Conservation (phyloP, 1,284 basidiomycete genomes). For the Austropuccinia psidii region DNA sequence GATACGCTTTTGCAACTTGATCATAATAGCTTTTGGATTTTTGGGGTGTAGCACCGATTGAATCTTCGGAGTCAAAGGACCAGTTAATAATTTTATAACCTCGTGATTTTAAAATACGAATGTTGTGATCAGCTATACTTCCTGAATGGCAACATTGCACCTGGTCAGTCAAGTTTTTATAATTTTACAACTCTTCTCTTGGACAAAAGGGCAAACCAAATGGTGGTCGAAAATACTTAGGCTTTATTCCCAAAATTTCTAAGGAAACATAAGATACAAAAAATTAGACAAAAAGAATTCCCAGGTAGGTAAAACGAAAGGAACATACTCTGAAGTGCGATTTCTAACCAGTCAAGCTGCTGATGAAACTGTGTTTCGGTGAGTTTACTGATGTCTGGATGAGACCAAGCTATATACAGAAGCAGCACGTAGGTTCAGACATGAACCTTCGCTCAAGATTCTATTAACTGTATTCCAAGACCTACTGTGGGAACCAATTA, state of each 20-base stretch:
- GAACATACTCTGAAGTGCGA: conserved; percentile 18
- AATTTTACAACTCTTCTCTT: neutral
- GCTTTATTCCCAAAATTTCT: conserved; percentile 34
- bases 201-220: conserved; percentile 24
- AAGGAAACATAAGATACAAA: neutral
- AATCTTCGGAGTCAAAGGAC: conserved; percentile 29
- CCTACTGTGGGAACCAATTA: conserved; percentile 19
- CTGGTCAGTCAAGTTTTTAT: neutral
- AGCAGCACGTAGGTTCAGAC: neutral
- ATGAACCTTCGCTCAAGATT: neutral
- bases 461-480: neutral
- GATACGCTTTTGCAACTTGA: neutral
- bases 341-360: conserved; percentile 27
- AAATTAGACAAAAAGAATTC: neutral
- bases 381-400: conserved; percentile 15
- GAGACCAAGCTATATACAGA: conserved; percentile 27
- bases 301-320: neutral
- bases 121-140: neutral
- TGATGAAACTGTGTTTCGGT: conserved; percentile 2
- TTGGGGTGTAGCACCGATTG: neutral
- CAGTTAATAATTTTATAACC: conserved; percentile 32
- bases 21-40: neutral
- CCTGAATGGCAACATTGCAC: neutral
- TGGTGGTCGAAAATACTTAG: conserved; percentile 31
- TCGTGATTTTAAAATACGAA: conserved; percentile 1